Conservation (phyloP, 371 early-diverging fungal genomes). For the Actinomortierella ambigua region DNA sequence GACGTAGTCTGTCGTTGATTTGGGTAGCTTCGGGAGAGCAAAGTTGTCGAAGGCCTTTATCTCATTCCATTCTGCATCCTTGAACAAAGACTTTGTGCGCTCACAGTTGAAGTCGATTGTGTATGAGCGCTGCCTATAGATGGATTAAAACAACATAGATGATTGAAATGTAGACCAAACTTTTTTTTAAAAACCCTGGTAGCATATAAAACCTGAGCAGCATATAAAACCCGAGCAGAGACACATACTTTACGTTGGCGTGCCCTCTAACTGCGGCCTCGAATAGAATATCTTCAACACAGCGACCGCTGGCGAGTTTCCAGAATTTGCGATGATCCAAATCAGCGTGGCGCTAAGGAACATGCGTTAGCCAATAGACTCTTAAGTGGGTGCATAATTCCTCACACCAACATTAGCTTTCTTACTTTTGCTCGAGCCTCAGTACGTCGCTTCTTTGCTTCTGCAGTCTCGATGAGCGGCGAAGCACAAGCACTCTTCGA, state of each 20-base stretch:
- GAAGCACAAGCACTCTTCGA: background rate
- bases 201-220: too few relatives aligned
- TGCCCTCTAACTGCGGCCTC: conserved; percentile 1
- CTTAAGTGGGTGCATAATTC: background rate
- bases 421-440: conserved; percentile 3
- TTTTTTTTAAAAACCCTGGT: too few relatives aligned
- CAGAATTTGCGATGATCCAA: conserved; percentile 9
- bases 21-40: conserved; percentile 3
- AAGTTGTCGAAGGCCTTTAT: background rate
- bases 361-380: background rate
- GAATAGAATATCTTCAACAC: conserved; percentile 6
- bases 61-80: conserved; percentile 6
- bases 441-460: conserved; percentile 3
- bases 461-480: background rate
- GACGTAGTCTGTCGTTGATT: background rate
- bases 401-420: background rate
- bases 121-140: too few relatives aligned
- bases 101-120: conserved; percentile 7
- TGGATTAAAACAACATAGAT: too few relatives aligned
- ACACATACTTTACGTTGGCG: conserved; percentile 9
- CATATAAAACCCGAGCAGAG: too few relatives aligned
- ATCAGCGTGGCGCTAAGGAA: conserved; percentile 6
- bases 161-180: too few relatives aligned
- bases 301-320: conserved; percentile 9
- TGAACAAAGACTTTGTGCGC: conserved; percentile 4